A percentile compares a stretch with the other conserved stretches of the same genome.
Evolutionary conservation across 2,329 filamentous ascomycete species (phyloP).

Genomic region (Aureobasidium lini): DNA sequence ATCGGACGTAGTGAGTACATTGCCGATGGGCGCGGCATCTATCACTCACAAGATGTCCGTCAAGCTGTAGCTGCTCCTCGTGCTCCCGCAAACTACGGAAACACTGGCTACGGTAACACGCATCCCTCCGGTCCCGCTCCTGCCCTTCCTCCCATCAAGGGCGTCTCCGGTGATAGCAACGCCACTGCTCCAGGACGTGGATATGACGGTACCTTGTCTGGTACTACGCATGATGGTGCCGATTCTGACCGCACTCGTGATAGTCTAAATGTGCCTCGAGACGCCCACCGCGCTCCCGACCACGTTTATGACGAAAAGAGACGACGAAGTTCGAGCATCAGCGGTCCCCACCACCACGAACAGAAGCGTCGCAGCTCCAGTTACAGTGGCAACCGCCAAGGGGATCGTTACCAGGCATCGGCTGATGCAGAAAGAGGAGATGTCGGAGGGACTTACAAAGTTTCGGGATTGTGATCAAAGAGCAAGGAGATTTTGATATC

Average conservation of each 20-base stretch:
- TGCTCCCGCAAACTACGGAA: conserved; percentile 15
- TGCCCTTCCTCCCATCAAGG: background rate
- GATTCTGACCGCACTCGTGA: conserved; percentile 12
- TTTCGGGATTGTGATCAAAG: conserved; percentile 11
- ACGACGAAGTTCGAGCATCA: background rate
- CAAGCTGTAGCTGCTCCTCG: conserved; percentile 17
- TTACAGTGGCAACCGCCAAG: background rate
- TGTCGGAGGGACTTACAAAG: conserved; percentile 9
- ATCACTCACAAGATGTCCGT: conserved; percentile 16
- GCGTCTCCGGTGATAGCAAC: background rate
- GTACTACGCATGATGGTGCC: conserved; percentile 7
- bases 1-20: conserved; percentile 18
- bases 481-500: background rate
- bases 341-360: background rate
- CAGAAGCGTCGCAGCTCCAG: background rate
- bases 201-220: conserved; percentile 9
- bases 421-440: conserved; percentile 12
- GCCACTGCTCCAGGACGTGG: background rate
- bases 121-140: background rate
- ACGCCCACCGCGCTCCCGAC: conserved; percentile 8
- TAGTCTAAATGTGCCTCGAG: conserved; percentile 12
- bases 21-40: conserved; percentile 13
- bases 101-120: conserved; percentile 5
- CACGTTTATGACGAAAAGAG: conserved; percentile 10
- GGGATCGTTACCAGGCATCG: conserved; percentile 4